Evolutionary conservation across 176 grass and related monocot species (phyloP), one percentile per base, ranked within the genome.

Genomic region (Pontederia crassipes): DNA sequence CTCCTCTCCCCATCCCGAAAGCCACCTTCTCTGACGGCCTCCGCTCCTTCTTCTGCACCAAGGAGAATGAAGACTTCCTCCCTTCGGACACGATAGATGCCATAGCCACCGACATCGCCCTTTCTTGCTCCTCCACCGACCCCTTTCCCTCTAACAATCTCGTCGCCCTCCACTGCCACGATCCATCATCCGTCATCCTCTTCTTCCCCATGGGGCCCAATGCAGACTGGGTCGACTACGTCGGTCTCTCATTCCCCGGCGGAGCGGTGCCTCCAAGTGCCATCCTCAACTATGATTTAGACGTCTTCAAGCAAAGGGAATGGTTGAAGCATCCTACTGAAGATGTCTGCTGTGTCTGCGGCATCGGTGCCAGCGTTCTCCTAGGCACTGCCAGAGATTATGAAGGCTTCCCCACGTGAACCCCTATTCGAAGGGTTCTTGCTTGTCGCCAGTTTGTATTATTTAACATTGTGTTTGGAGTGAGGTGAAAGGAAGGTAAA

Each of bases 391-490:
- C 51, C 35, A 8, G 27, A 10, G 8, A 29, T 46, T 3, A 56
- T 53, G 4, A 40, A 40, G 32, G 66, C 5, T 14, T 17, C 57
- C 20, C 17, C 16, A 18, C 54, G 51, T 17, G 67, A 74, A 26
- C 55, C 16, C 55, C 24, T 48, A 58, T 53, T 77, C 10, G 73
- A 91, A 57, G 84, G 87, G 4, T 85, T 85, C 75, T 66, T 91
- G 64, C 75, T 91, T 52, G 80, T 87, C 8, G 76, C 81, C 48
- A 91, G 76, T 4, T 62, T 88, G 61, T 91, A 91, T 45, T 80
- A 83, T 2, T 56, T 88, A 49, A 97, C 20, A 78, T 68, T 91
- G 81, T 24, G 83, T 97, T 97, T 77, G 79, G 71, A 56, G 20
- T 24, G 1, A 24, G 20, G 20, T 24, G 20, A 24, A 24, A 24